Conservation (phyloP, 768 basidiomycete species). For the Rhodotorula taiwanensis region DNA sequence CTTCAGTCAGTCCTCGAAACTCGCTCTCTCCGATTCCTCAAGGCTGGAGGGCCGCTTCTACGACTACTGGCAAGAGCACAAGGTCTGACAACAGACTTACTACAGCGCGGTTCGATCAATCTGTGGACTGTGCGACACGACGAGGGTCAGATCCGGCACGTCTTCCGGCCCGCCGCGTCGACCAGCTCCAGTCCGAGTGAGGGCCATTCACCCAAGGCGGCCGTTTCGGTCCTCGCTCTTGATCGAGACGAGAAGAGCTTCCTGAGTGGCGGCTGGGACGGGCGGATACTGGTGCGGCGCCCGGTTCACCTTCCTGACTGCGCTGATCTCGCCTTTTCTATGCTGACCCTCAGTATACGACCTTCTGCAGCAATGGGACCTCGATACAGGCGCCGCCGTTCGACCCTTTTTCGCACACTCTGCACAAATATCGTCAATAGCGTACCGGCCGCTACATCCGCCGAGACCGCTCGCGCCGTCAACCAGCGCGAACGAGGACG, state of each 20-base stretch:
- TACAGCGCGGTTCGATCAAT: constrained; percentile 80
- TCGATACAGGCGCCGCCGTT: constrained; percentile 75
- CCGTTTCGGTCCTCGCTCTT: constrained; percentile 77
- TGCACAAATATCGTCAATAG: constrained; percentile 73
- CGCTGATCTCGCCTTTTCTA: too few relatives aligned
- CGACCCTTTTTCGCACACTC: constrained; percentile 74
- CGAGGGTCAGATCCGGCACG: constrained; percentile 68
- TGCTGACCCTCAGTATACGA: too few relatives aligned
- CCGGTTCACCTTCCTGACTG: too few relatives aligned
- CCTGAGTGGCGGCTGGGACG: constrained; percentile 92
- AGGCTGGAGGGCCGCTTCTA: too few relatives aligned
- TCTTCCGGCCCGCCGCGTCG: constrained; percentile 46
- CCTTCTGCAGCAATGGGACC: constrained; percentile 99
- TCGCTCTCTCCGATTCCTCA: too few relatives aligned
- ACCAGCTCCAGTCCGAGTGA: neutral
- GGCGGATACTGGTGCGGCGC: constrained; percentile 20
- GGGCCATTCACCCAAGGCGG: constrained; percentile 49
- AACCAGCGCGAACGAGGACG: constrained; percentile 31
- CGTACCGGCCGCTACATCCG: constrained; percentile 58
- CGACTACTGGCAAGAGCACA: too few relatives aligned
- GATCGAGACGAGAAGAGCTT: constrained; percentile 74
- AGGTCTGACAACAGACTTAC: too few relatives aligned
- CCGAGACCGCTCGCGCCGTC: constrained; percentile 36
- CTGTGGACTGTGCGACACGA: constrained; percentile 88
- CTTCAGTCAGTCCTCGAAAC: constrained; percentile 61